A percentile compares a stretch with the other conserved stretches of the same genome.
These are phyloP conservation scores for Ceratonia siliqua DNA, from an alignment of 306 rosid species.

Conservation along the genomic window DNA sequence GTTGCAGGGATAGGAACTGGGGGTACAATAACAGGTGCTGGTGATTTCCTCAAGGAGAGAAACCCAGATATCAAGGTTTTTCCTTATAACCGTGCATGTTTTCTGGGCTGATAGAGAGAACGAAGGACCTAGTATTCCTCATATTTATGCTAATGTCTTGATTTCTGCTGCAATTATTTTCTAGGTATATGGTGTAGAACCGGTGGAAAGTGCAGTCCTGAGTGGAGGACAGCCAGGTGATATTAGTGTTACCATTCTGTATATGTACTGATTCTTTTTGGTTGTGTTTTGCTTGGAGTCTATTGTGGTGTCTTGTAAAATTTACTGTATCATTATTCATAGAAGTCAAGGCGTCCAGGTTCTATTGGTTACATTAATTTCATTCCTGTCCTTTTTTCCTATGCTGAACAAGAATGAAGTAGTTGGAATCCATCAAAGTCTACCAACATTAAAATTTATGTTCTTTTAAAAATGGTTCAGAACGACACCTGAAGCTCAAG, in stretches of 20 bases:
- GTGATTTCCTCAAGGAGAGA: constrained; percentile 74
- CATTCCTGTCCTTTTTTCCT: not conserved
- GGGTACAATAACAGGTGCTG: constrained; percentile 72
- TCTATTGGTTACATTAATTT: not conserved
- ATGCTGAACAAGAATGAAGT: not conserved
- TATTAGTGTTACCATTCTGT: constrained; percentile 23
- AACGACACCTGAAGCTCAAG: not conserved
- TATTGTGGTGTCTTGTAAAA: not conserved
- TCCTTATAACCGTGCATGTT: not conserved
- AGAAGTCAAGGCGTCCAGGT: not conserved
- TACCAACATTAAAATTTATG: not conserved
- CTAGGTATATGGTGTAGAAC: constrained; percentile 81
- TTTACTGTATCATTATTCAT: not conserved
- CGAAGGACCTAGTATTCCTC: not conserved
- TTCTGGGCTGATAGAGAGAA: not conserved
- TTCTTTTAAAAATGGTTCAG: not conserved
- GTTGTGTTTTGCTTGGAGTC: not conserved
- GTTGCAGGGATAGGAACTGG: constrained; percentile 87
- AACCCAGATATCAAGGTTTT: constrained; percentile 76
- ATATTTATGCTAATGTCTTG: constrained; percentile 2
- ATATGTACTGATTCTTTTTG: not conserved
- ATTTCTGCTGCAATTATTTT: not conserved
- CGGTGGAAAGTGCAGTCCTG: constrained; percentile 75
- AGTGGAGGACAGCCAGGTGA: constrained; percentile 78
- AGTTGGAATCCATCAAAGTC: not conserved